Evolutionary conservation across 2,329 filamentous ascomycete genomes (phyloP), one percentile per base, ranked within the genome.

Genomic region (Bipolaris bicolor): DNA sequence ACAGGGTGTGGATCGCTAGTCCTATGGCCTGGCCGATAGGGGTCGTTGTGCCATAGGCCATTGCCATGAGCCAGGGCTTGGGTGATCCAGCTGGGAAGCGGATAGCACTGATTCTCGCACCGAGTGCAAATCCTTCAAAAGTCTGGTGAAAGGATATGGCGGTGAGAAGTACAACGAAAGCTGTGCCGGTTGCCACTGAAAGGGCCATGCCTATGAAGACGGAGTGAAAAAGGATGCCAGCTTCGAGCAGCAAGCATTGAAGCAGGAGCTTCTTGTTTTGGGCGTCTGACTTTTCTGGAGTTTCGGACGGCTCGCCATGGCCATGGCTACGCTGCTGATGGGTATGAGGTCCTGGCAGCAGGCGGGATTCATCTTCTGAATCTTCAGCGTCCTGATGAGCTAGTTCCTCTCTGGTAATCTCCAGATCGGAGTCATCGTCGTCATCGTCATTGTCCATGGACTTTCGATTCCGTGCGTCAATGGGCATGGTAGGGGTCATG

Each of bases 171-270:
- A 90, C 80, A 54, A 88, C 75, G 72, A 90, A 90, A 3, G 86
- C 84, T 5, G 80, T 78, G 1, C 89, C 86, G 1, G 85, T 84
- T 18, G 88, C 88, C 62, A 91, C 88, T 24, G 86, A 88, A 24
- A 91, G 77, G 0, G 89, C 89, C 82, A 90, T 89, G 56, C 88
- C 88, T 55, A 91, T 88, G 72, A 91, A 91, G 57, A 92, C 84
- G 59, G 87, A 90, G 77, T 92, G 90, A 72, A 92, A 92, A 10
- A 92, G 80, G 62, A 92, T 92, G 59, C 90, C 90, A 55, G 89
- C 88, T 74, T 92, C 90, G 5, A 92, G 83, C 2, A 92, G 82
- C 4, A 90, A 84, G 63, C 90, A 91, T 75, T 92, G 90, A 66
- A 91, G 81, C 2, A 89, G 83, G 73, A 88, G 84, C 66, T 86